Evolutionary conservation across 345 rosid genomes (phyloP), one percentile per base, ranked within the genome.

Genomic region (Murraya paniculata): DNA sequence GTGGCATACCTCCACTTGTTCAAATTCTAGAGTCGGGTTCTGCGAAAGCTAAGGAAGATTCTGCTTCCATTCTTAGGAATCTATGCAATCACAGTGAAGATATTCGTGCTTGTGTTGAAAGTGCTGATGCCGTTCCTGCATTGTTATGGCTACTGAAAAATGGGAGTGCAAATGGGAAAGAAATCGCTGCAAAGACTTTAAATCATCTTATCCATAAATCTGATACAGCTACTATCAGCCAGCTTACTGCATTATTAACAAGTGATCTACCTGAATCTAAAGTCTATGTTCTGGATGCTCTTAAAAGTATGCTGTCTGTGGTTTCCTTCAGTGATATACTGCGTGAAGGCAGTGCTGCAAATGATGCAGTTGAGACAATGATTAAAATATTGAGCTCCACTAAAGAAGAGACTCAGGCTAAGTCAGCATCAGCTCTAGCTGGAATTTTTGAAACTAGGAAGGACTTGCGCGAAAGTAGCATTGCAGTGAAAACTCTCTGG

Each of bases 71-170:
- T 86, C 96, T 94, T 72, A 87, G 98, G 86, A 97, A 97, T 81
- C 90, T 97, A 62, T 97, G 99, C 91, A 93, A 94, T 85, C 99
- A 97, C 86, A 97, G 99, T 71, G 99, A 97, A 91, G 99, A 97
- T 79, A 97, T 97, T 78, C 98, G 99, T 28, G 98, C 95, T 71
- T 94, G 99, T 78, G 99, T 97, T 81, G 99, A 97, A 87, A 97
- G 99, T 83, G 99, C 99, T 76, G 98, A 97, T 89, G 98, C 99
- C 45, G 99, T 97, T 84, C 99, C 99, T 85, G 99, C 99, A 80
- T 86, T 97, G 45, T 77, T 97, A 80, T 97, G 99, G 99, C 91
- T 97, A 70, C 90, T 97, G 72, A 97, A 97, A 85, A 94, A 97
- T 83, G 99, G 99, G 72, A 97, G 98, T 81, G 66, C 93, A 39